Evolutionary conservation across 306 rosid species (phyloP), one percentile per base, ranked within the genome.

Genomic region (Dicorynia guianensis): DNA sequence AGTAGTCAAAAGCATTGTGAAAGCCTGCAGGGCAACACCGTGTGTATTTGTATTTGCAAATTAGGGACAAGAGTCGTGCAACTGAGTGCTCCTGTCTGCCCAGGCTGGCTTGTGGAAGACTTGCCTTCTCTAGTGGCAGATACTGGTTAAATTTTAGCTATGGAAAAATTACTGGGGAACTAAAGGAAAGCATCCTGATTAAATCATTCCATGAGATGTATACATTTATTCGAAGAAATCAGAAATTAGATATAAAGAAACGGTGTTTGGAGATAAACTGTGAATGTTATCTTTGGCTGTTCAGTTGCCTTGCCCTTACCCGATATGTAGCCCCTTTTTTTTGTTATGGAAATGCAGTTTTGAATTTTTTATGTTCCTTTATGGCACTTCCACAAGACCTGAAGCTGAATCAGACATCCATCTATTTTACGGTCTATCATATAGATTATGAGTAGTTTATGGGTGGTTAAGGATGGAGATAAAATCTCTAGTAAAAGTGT

Each of bases 111-210:
- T 83, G 84, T 76, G 84, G 80, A 87, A 84, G 76, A 72, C 83
- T 79, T 87, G 97, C 97, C 97, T 86, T 92, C 98, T 86, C 99
- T 95, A 72, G 99, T 87, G 99, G 99, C 93, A 95, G 93, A 90
- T 86, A 85, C 86, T 85, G 90, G 90, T 82, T 87, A 76, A 84
- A 74, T 74, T 81, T 82, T 84, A 67, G 83, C 83, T 75, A 78
- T 81, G 81, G 83, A 81, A 81, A 63, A 70, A 80, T 82, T 81
- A 52, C 79, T 73, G 61, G 75, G 79, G 78, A 85, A 85, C 91
- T 74, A 76, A 18, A 76, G 34, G 34, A 81, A 78, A 84, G 84
- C 85, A 75, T 77, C 91, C 84, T 72, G 80, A 39, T 69, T 47
- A 72, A 69, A 69, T 63, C 81, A 62, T 83, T 73, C 67, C 52